These are phyloP conservation scores for Pascua guehoae DNA, from an alignment of 1,284 basidiomycete species.

Conservation along the genomic window DNA sequence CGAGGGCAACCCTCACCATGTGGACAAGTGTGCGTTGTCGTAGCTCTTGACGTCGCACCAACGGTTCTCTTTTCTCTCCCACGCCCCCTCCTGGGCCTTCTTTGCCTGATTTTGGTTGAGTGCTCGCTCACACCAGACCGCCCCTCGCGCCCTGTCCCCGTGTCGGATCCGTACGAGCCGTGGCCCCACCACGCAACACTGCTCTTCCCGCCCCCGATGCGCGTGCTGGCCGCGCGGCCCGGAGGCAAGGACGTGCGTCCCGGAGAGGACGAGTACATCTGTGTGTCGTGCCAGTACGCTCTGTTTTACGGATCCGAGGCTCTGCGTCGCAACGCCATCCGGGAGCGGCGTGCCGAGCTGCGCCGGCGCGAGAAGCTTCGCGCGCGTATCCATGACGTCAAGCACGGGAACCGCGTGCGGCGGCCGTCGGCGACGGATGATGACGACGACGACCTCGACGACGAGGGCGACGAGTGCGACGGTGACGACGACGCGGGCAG, in stretches of 20 bases:
- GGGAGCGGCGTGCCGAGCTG: conserved; percentile 72
- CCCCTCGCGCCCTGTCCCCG: conserved; percentile 30
- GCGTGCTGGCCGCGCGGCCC: conserved; percentile 20
- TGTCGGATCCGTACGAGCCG: conserved; percentile 34
- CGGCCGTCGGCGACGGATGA: conserved; percentile 3
- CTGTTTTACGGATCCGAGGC: conserved; percentile 74
- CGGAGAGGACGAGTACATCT: conserved; percentile 77
- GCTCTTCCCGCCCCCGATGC: conserved; percentile 45
- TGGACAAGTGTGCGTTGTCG: conserved; percentile 59
- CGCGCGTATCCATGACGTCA: conserved; percentile 61
- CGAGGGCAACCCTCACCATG: conserved; percentile 83
- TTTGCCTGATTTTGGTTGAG: not conserved
- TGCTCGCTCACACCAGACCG: conserved; percentile 35
- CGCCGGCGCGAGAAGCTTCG: conserved; percentile 67
- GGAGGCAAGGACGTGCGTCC: conserved; percentile 46
- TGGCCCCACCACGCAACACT: conserved; percentile 34
- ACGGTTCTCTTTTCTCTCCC: not conserved
- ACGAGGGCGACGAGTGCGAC: conserved; percentile 13
- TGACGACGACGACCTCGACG: conserved; percentile 9
- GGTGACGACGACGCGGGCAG: conserved; percentile 9
- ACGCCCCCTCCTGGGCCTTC: not conserved
- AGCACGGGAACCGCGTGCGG: conserved; percentile 33
- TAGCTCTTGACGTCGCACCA: not conserved
- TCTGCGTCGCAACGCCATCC: conserved; percentile 61
- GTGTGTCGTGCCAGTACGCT: conserved; percentile 79